Evolutionary conservation across 1,284 basidiomycete genomes (phyloP), one percentile per base, ranked within the genome.

Genomic region (Coniferiporia weirii): DNA sequence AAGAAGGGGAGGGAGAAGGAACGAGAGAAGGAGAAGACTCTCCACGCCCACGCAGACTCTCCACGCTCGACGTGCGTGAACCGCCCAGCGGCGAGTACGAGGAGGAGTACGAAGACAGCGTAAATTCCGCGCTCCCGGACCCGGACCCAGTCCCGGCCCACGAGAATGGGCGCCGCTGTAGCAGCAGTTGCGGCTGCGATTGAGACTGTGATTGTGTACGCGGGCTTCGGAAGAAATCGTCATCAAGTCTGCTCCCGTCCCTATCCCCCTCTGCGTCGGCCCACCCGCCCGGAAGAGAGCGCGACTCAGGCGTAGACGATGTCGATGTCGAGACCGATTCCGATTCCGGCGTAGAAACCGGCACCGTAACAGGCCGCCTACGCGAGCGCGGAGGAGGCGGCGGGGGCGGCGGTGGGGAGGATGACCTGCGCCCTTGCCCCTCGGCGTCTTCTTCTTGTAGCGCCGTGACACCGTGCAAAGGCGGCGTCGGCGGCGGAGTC

Each of bases 401-500:
- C 22, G 59, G 59, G 3, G 59, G 59, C 5, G 56, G 47, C 22
- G 27, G 27, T n/a, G 27, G 27, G 27, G 27, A 27, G 27, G 27
- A 27, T 5, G 27, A 27, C 27, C 27, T 27, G 27, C 27, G 27
- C 27, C 27, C 27, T 5, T n/a, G n/a, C n/a, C n/a, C n/a, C n/a
- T n/a, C n/a, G 27, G 27, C 27, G 5, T 27, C 27, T 5, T 27
- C 27, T 3, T 27, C 27, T 5, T 27, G 27, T 5, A 27, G 27
- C 27, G 27, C 5, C 19, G 53, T 8, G 22, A 36, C 19, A 3
- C 13, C 45, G 3, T 32, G 20, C 1, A 61, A 36, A 27, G 59
- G 59, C 12, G 59, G 59, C 1, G 54, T 53, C 12, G 59, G 59
- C 8, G 59, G 59, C 17, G 59, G 59, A 9, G 59, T 61, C 20